Conservation (phyloP, 2,329 filamentous ascomycete species). For the Blastomyces emzantsi region DNA sequence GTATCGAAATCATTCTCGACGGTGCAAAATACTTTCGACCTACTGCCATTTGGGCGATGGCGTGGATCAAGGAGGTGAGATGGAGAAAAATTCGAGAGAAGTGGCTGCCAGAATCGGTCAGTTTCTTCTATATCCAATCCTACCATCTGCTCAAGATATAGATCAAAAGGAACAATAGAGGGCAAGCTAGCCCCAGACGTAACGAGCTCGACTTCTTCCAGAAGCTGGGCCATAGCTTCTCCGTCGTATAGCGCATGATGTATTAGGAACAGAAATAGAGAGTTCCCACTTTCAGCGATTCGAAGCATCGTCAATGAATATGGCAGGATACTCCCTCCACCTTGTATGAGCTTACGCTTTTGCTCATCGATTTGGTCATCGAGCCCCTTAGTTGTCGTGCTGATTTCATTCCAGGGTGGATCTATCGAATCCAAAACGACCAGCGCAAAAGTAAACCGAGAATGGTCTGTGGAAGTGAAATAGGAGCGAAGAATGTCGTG, state of each 20-base stretch:
- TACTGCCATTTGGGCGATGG: neutral
- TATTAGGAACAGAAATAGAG: constrained; percentile 41
- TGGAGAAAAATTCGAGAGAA: constrained; percentile 47
- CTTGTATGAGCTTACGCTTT: constrained; percentile 23
- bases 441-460: constrained; percentile 59
- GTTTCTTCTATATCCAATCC: constrained; percentile 40
- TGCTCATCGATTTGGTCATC: constrained; percentile 41
- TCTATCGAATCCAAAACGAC: constrained; percentile 50
- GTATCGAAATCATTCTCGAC: too few relatives aligned
- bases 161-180: constrained; percentile 47
- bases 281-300: constrained; percentile 11
- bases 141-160: constrained; percentile 55
- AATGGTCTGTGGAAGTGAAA: constrained; percentile 58
- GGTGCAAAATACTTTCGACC: constrained; percentile 1
- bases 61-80: constrained; percentile 23
- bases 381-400: constrained; percentile 29
- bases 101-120: constrained; percentile 57
- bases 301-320: constrained; percentile 22
- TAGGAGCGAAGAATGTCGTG: constrained; percentile 72
- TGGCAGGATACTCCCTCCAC: constrained; percentile 21
- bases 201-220: constrained; percentile 59
- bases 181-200: constrained; percentile 44
- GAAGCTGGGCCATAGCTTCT: constrained; percentile 59
- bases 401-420: constrained; percentile 39
- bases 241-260: constrained; percentile 88